Base-by-base conservation (phyloP, 1,139 yeast species). In the Hansenula lynferdii region DNA sequence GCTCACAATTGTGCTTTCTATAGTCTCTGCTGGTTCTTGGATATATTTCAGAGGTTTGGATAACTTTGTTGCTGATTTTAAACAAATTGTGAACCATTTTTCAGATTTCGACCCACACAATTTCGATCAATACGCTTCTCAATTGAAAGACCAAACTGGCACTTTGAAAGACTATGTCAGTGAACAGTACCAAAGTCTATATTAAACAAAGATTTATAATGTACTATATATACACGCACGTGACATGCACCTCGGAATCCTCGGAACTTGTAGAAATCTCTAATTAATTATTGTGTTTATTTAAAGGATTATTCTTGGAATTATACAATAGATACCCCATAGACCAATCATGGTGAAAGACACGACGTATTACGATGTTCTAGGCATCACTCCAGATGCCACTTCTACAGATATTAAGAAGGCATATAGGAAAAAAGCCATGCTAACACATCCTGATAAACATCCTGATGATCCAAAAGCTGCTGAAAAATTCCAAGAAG, bases 361-460 rank as follows among this genome's bases (percentile, higher is more conserved):
- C 56, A 85, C 96, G 0, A 73, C 80, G 14, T 92, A 90, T 16
- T 92, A 92, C 58, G 97, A 92, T 50, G 60, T 80, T 27, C 69
- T 92, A 45, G 86, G 77, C 17, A 72, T 94, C 26, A 49, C 65
- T 30, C 71, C 83, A 5, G 77, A 75, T 21, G 97, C 98, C 28
- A 77, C 90, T 1, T 77, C 84, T 7, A 69, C 79, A 22, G 95
- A 87, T 42, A 90, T 92, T 62, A 94, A 92, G 61, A 87, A 86
- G 61, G 96, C 97, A 0, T 92, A 92, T 64, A 72, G 98, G 45
- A 84, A 83, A 61, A 80, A 82, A 56, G 97, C 97, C 8, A 81
- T 92, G 58, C 70, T 67, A 42, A 83, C 89, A 46, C 98, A 94
- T 61, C 98, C 98, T 0, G 98, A 92, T 61, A 94, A 92, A 66